Conservation (phyloP, 164 flowering plant genomes). For the Sextonia rubra region DNA sequence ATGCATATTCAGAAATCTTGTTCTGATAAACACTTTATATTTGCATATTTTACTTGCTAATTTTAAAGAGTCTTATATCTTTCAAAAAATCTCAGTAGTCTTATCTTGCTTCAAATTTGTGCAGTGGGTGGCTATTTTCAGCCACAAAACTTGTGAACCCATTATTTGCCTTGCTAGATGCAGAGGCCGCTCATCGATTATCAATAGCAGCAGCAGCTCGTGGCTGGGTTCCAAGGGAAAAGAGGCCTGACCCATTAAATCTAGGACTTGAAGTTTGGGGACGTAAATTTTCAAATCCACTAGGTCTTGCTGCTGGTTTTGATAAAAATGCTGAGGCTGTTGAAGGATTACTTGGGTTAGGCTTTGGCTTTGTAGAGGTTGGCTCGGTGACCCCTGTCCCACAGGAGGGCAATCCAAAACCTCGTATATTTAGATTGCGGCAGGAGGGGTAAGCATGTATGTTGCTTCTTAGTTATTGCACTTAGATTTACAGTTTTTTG, state of each 20-base stretch:
- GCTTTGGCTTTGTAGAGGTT: constrained; percentile 98
- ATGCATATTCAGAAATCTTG: background rate
- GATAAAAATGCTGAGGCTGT: constrained; percentile 99
- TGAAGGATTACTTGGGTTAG: constrained; percentile 85
- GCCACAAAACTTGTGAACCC: constrained; percentile 97
- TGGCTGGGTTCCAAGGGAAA: constrained; percentile 95
- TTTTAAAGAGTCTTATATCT: background rate
- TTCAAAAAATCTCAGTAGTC: background rate
- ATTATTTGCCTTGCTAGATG: constrained; percentile 87
- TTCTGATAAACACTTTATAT: background rate
- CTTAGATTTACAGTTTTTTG: background rate
- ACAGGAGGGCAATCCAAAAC: constrained; percentile 97
- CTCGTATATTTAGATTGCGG: constrained; percentile 82
- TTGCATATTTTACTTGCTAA: no score
- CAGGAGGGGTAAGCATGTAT: constrained; percentile 69
- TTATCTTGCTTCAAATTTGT: constrained; percentile 15
- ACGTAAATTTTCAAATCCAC: constrained; percentile 88
- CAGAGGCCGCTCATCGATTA: constrained; percentile 77
- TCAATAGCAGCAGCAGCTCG: constrained; percentile 91
- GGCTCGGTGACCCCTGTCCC: constrained; percentile 98
- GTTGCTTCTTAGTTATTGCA: constrained; percentile 12
- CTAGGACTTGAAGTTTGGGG: constrained; percentile 93
- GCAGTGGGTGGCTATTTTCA: constrained; percentile 96
- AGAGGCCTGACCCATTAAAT: constrained; percentile 76
- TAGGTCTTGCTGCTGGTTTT: constrained; percentile 97